A percentile compares a stretch with the other conserved stretches of the same genome.
These are phyloP conservation scores for Sordariomycetes sp. DNA, from an alignment of 2,329 filamentous ascomycete genomes.

Conservation along the genomic window DNA sequence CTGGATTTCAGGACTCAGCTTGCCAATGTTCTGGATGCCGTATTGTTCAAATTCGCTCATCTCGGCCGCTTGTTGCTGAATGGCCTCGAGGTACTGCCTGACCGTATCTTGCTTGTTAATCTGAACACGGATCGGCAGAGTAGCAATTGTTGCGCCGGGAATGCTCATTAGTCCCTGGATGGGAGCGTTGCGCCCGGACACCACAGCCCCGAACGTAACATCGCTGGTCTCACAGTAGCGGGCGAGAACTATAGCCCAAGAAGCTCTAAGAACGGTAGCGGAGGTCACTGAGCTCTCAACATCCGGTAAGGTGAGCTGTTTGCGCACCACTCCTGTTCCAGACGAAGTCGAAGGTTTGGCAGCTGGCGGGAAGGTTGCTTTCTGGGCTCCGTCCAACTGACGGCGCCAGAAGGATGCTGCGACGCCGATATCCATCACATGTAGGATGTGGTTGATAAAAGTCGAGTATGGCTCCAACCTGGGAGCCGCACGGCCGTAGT, in stretches of 20 bases:
- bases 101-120: conserved; percentile 4
- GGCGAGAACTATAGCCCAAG: conserved; percentile 15
- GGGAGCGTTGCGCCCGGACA: conserved; percentile 16
- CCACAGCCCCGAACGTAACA: conserved; percentile 15
- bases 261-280: conserved; percentile 12
- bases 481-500: not conserved
- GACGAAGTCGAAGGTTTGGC: too few relatives aligned
- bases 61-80: not conserved
- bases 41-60: conserved; percentile 6
- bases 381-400: not conserved
- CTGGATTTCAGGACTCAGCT: not conserved
- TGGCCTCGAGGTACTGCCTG: not conserved
- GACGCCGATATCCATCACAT: not conserved
- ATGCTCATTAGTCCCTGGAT: conserved; percentile 15
- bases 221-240: conserved; percentile 10
- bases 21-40: conserved; percentile 5
- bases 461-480: conserved; percentile 25
- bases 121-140: conserved; percentile 14
- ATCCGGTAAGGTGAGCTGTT: not conserved
- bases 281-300: conserved; percentile 4
- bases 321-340: not conserved
- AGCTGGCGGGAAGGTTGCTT: not conserved
- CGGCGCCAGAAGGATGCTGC: not conserved
- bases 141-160: conserved; percentile 18
- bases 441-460: conserved; percentile 23